Evolutionary conservation across 108 stramenopile species (phyloP).

Genomic region (Chaetoceros tenuissimus): DNA sequence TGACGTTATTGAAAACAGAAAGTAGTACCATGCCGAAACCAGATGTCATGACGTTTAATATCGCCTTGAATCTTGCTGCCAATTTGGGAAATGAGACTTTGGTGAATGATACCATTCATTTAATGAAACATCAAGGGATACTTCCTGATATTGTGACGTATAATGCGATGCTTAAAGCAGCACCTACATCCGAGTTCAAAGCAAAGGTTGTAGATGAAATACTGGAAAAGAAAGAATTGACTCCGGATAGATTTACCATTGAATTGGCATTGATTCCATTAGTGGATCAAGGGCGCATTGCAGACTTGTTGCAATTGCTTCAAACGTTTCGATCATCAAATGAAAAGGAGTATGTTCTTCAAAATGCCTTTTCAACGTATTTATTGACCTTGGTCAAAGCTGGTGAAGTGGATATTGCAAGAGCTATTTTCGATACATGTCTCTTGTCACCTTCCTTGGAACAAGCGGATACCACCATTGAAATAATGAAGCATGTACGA

Average conservation of each 20-base stretch:
- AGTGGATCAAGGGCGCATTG: slow-evolving; percentile 21
- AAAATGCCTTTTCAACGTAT: slow-evolving; percentile 56
- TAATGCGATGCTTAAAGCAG: slow-evolving; percentile 35
- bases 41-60: slow-evolving; percentile 47
- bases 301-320: slow-evolving; percentile 28
- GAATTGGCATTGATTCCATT: slow-evolving; percentile 52
- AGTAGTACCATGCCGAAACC: slow-evolving; percentile 23
- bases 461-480: background rate
- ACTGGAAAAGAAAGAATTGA: slow-evolving; percentile 13
- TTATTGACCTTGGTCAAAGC: slow-evolving; percentile 39
- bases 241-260: slow-evolving; percentile 61
- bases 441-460: slow-evolving; percentile 25
- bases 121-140: slow-evolving; percentile 25
- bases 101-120: slow-evolving; percentile 29
- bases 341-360: slow-evolving; percentile 10
- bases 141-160: slow-evolving; percentile 42
- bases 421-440: slow-evolving; percentile 43
- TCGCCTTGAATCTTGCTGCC: slow-evolving; percentile 44
- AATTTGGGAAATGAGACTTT: slow-evolving; percentile 31
- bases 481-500: slow-evolving; percentile 1
- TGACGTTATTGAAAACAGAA: slow-evolving; percentile 18
- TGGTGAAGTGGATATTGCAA: slow-evolving; percentile 37
- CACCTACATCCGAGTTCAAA: slow-evolving; percentile 1
- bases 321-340: slow-evolving; percentile 18
- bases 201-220: slow-evolving; percentile 33